phyloP scores from a whole-genome alignment of 2,329 filamentous ascomycete genomes.

The Myrmaecium sp. region DNA sequence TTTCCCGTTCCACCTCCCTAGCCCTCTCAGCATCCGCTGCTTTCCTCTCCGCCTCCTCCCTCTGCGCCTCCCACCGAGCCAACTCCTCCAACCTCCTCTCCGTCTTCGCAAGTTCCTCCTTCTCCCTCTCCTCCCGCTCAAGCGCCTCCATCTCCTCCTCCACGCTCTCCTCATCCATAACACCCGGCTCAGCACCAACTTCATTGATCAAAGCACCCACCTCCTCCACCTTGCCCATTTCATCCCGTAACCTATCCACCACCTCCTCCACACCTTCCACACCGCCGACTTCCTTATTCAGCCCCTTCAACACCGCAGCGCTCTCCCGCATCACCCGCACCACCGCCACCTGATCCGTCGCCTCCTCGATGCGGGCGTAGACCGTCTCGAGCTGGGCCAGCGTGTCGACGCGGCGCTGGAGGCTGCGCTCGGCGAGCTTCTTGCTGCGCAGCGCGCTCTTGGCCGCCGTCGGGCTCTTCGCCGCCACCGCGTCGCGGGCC shows the following conservation, averaged over 20 bases:
- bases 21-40: too few species aligned
- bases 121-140: constrained; percentile 56
- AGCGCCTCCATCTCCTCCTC: constrained; percentile 74
- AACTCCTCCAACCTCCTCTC: constrained; percentile 26
- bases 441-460: constrained; percentile 66
- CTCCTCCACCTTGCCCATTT: constrained; percentile 62
- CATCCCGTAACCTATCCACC: constrained; percentile 56
- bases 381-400: constrained; percentile 71
- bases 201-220: constrained; percentile 63
- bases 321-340: constrained; percentile 70
- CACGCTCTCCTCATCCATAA: constrained; percentile 63
- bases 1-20: constrained; percentile 29
- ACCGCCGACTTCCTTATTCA: constrained; percentile 67
- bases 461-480: constrained; percentile 59
- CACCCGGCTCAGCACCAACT: constrained; percentile 15
- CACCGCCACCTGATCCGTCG: constrained; percentile 67
- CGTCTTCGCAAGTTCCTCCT: constrained; percentile 47
- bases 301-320: constrained; percentile 48
- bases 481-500: constrained; percentile 53
- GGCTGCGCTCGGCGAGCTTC: constrained; percentile 60
- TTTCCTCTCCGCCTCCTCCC: too few species aligned
- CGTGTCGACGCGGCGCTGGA: constrained; percentile 55
- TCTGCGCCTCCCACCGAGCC: constrained; percentile 18
- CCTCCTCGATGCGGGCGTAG: constrained; percentile 68
- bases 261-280: constrained; percentile 58